A percentile compares a stretch with the other conserved stretches of the same genome.
Evolutionary conservation across 1,139 yeast species (phyloP).

Genomic region (Kodamaea sp.): DNA sequence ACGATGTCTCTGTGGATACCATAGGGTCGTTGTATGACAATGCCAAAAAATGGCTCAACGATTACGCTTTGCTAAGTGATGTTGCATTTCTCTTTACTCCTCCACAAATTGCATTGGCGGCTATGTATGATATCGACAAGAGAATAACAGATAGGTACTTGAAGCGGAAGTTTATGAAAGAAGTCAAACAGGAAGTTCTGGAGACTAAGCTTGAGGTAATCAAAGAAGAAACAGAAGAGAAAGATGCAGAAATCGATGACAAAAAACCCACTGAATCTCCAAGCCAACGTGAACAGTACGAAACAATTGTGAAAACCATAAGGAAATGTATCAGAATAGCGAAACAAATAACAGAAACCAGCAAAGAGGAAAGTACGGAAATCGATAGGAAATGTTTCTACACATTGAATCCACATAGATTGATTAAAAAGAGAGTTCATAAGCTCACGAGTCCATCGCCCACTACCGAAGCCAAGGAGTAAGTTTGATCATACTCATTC

Average conservation of each 20-base stretch:
- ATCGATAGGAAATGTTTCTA: slow-evolving; percentile 66
- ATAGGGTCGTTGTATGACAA: slow-evolving; percentile 63
- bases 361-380: slow-evolving; percentile 60
- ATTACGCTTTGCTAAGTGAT: slow-evolving; percentile 68
- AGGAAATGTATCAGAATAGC: slow-evolving; percentile 52
- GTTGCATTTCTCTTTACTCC: slow-evolving; percentile 81
- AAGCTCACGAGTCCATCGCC: slow-evolving; percentile 18
- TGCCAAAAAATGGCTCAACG: slow-evolving; percentile 65
- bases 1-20: slow-evolving; percentile 43
- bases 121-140: slow-evolving; percentile 66
- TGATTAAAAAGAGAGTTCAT: slow-evolving; percentile 44
- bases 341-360: slow-evolving; percentile 42
- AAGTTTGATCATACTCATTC: no score
- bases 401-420: slow-evolving; percentile 57
- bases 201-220: slow-evolving; percentile 4
- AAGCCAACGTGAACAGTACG: slow-evolving; percentile 32
- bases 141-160: slow-evolving; percentile 68
- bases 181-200: slow-evolving; percentile 7
- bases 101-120: slow-evolving; percentile 92
- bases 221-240: slow-evolving; percentile 11
- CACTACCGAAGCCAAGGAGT: no score
- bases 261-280: slow-evolving; percentile 7
- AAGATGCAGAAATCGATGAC: slow-evolving; percentile 21
- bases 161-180: slow-evolving; percentile 50
- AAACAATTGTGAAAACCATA: slow-evolving; percentile 45